phyloP scores from a whole-genome alignment of 805 yeast species.

The Ogataea ganodermae region DNA sequence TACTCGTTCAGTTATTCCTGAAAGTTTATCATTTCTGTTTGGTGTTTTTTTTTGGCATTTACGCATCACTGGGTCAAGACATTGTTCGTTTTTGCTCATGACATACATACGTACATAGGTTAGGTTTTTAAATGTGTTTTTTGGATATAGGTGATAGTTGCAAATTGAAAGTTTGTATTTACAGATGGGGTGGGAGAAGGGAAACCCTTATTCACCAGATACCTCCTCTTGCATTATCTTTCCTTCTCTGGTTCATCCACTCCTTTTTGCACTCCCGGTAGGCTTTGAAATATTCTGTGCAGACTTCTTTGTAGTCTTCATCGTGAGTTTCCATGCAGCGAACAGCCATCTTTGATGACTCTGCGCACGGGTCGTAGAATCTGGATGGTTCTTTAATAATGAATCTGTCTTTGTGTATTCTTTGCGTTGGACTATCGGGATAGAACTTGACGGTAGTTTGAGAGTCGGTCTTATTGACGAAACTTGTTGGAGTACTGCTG shows the following conservation, averaged over 20 bases:
- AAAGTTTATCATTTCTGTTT: no score
- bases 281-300: conserved; percentile 85
- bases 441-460: conserved; percentile 59
- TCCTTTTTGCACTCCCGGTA: conserved; percentile 88
- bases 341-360: conserved; percentile 83
- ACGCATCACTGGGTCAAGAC: no score
- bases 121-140: neutral
- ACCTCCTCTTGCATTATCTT: conserved; percentile 31
- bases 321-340: conserved; percentile 79
- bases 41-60: no score
- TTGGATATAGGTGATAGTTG: no score
- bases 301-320: conserved; percentile 64
- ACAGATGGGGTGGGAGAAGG: no score
- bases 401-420: conserved; percentile 68
- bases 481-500: conserved; percentile 50
- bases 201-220: conserved; percentile 33
- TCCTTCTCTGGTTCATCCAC: conserved; percentile 50
- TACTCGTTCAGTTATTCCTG: conserved; percentile 28
- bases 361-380: conserved; percentile 91
- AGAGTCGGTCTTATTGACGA: conserved; percentile 50
- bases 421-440: conserved; percentile 85
- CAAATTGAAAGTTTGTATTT: no score
- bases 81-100: no score
- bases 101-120: neutral
- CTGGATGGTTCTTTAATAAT: conserved; percentile 75